Base-by-base conservation (phyloP, 2,329 filamentous ascomycete species). In the Cladosporium austrohemisphaericum region DNA sequence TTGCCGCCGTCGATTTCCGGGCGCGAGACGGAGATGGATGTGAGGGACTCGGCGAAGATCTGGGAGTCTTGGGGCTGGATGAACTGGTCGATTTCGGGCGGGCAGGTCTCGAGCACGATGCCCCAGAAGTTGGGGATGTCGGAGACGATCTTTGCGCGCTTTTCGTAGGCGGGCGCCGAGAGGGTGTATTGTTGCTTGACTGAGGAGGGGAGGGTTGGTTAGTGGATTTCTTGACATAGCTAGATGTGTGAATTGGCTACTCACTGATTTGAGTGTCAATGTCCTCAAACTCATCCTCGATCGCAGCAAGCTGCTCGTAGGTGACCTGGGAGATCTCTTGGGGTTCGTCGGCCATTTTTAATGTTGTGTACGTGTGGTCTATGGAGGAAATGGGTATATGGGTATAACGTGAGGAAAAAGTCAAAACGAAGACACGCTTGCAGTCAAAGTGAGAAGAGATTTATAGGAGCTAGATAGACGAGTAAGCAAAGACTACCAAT, bases 91-190 rank as follows among this genome's bases (percentile, higher is more conserved):
- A 98, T 80, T 55, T 95, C 89, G 38, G 80, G 77, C 2, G 91
- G 90, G 2, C 87, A 84, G 72, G 90, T 85, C 74, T 95, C 88
- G 67, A 97, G 79, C 50, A 96, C 91, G 51, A 94, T 80, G n/a
- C 88, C 78, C 93, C 93, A 97, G 81, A 97, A 98, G 73, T 88
- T 83, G 60, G 83, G 80, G 64, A 96, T 91, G 64, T 84, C 76
- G 55, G 79, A 70, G 56, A 93, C 75, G 56, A 89, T 71, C 60
- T 80, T 77, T 57, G 80, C 76, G 65, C 92, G 88, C 72, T 86
- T 87, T 61, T 79, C 76, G 75, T 89, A 95, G 54, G 95, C 79
- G 36, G 85, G 78, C 53, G 76, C 74, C 62, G 81, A 79, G 60
- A 90, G 76, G 57, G 78, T 72, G 59, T 85, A 79, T 68, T 91